These are phyloP conservation scores for Stagonosporopsis vannaccii DNA, from an alignment of 2,329 filamentous ascomycete species.

Conservation along the genomic window DNA sequence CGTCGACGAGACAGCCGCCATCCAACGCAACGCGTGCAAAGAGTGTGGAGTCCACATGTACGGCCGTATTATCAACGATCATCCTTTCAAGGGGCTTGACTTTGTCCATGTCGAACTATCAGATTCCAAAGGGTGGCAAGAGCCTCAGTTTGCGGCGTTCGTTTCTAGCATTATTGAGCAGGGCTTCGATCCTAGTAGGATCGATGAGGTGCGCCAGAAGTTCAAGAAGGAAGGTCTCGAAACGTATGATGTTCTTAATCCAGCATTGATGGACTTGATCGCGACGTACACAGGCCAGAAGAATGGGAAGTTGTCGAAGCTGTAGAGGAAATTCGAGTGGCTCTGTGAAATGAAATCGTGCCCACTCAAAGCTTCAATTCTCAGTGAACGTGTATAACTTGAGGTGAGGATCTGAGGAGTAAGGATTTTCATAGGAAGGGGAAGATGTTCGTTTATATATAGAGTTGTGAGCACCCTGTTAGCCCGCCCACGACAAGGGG, in stretches of 20 bases:
- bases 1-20: constrained; percentile 62
- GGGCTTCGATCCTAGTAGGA: constrained; percentile 64
- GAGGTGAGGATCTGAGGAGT: not conserved
- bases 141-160: constrained; percentile 74
- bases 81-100: constrained; percentile 73
- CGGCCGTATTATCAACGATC: constrained; percentile 69
- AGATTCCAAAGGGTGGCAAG: constrained; percentile 70
- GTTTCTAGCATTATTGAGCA: constrained; percentile 74
- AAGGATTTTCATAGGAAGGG: not conserved
- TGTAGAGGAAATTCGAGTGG: constrained; percentile 19
- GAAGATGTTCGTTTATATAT: not conserved
- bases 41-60: constrained; percentile 66
- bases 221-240: constrained; percentile 64
- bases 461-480: constrained; percentile 13
- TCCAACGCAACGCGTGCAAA: constrained; percentile 59
- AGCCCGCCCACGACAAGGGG: not conserved
- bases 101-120: constrained; percentile 72
- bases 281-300: constrained; percentile 62
- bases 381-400: too few species aligned
- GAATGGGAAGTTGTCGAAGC: constrained; percentile 41
- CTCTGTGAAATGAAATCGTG: not conserved
- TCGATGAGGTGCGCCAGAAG: constrained; percentile 62
- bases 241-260: constrained; percentile 69
- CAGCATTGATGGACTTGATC: constrained; percentile 66
- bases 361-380: too few species aligned